Conservation (phyloP, 2,329 filamentous ascomycete genomes). For the Trichoderma harzianum region DNA sequence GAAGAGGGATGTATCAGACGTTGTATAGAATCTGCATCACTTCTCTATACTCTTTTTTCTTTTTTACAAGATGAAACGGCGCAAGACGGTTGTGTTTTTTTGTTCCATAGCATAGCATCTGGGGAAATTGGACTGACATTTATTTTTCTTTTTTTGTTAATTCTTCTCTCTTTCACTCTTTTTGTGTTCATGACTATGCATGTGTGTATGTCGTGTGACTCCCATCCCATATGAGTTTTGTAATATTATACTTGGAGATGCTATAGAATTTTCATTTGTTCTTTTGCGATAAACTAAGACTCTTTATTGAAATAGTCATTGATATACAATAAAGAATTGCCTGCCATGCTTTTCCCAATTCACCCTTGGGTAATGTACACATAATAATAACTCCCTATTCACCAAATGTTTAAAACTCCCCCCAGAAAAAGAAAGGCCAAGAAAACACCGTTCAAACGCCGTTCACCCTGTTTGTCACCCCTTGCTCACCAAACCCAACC, state of each 20-base stretch:
- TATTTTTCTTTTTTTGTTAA: not conserved
- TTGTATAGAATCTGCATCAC: constrained; percentile 19
- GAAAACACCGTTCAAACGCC: not conserved
- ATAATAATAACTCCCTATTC: not conserved
- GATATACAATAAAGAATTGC: not conserved
- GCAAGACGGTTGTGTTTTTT: not conserved
- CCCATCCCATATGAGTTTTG: not conserved
- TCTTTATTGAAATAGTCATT: not conserved
- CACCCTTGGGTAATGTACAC: not conserved
- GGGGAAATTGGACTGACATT: constrained; percentile 11
- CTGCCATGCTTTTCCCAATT: not conserved
- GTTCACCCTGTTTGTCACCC: not conserved
- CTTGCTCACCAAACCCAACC: not conserved
- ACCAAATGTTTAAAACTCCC: not conserved
- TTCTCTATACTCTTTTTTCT: not conserved
- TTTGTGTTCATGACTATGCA: not conserved
- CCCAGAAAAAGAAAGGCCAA: not conserved
- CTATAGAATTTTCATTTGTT: not conserved
- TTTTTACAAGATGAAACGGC: not conserved
- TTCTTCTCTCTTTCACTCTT: not conserved
- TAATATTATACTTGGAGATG: not conserved
- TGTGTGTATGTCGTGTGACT: not conserved
- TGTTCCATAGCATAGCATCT: constrained; percentile 16
- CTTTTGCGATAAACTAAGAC: not conserved
- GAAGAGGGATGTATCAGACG: constrained; percentile 10